Base-by-base conservation (phyloP, 306 rosid genomes). In the Ormosia emarginata region DNA sequence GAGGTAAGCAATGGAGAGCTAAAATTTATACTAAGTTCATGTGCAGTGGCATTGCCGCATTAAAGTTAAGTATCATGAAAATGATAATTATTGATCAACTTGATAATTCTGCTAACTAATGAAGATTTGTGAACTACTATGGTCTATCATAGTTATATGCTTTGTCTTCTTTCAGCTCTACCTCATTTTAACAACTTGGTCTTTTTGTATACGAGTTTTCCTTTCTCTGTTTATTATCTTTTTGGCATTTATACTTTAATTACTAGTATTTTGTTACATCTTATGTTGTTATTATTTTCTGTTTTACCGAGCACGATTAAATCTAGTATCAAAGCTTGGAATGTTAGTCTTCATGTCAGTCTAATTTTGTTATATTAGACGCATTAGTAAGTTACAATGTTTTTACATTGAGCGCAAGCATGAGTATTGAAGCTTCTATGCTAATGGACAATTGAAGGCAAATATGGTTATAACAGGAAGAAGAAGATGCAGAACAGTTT, bases 1-100 rank as follows among this genome's bases (percentile, higher is more conserved):
- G 97, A 93, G 93, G 97, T 93, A 68, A 73, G 78, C 63, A 44
- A 74, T 10, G 15, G 18, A 50, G 41, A 61, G 29, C 52, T 77
- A 44, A 70, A 9, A 49, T 9, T 62, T 70, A 36, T n/a, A 12
- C 74, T 2, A 71, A 62, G 46, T 77, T 52, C 40, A n/a, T 13
- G 59, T 17, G 14, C 71, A 49, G 0, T 47, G 72, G 36, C 30
- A 29, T 49, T 49, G 17, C 40, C 37, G 37, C 47, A 39, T 68
- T 49, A 37, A 46, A n/a, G 39, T 67, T 30, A n/a, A 49, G 47
- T 29, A 30, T 58, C 32, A 14, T 40, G 74, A 56, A 12, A 6
- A 10, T 74, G 61, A 37, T 74, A 30, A 53, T 52, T 71, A 13
- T 44, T 69, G 53, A 55, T 85, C 47, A 7, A 79, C 52, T 63